These are phyloP conservation scores for Lasiodiplodia citricola DNA, from an alignment of 2,329 filamentous ascomycete genomes.

Conservation along the genomic window DNA sequence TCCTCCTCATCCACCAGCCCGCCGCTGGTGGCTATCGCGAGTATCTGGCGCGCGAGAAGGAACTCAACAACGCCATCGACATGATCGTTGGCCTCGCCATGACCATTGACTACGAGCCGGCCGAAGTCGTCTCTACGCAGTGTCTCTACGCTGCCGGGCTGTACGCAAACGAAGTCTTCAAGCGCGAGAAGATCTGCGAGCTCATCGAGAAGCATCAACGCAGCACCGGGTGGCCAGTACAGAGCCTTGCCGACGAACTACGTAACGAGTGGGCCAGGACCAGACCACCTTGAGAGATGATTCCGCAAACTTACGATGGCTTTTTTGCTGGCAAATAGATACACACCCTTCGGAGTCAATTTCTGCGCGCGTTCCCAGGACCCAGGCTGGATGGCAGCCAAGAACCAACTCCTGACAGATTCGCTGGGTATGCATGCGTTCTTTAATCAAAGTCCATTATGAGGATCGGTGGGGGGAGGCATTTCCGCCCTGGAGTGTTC, in stretches of 20 bases:
- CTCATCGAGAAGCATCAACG: constrained; percentile 32
- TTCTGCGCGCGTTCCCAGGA: not conserved
- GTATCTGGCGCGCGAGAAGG: constrained; percentile 51
- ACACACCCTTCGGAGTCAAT: not conserved
- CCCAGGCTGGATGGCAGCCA: not conserved
- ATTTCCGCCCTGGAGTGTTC: not conserved
- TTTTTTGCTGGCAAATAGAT: not conserved
- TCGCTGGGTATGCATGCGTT: not conserved
- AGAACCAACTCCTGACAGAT: not conserved
- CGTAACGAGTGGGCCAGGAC: constrained; percentile 19
- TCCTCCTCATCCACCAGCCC: constrained; percentile 60
- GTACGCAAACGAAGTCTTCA: constrained; percentile 33
- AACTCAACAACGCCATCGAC: constrained; percentile 55
- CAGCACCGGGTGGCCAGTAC: constrained; percentile 24
- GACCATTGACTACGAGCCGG: constrained; percentile 23
- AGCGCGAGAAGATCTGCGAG: constrained; percentile 35
- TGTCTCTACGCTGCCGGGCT: constrained; percentile 27
- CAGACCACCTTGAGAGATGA: constrained; percentile 12
- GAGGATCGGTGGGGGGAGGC: not conserved
- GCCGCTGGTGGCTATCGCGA: constrained; percentile 56
- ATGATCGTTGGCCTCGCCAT: constrained; percentile 30
- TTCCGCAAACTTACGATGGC: not conserved
- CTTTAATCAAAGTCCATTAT: not conserved
- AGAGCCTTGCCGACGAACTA: constrained; percentile 23
- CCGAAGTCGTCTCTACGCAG: constrained; percentile 26